Evolutionary conservation across 2,329 filamentous ascomycete species (phyloP).

Genomic region (Phaeosphaeria sp.): DNA sequence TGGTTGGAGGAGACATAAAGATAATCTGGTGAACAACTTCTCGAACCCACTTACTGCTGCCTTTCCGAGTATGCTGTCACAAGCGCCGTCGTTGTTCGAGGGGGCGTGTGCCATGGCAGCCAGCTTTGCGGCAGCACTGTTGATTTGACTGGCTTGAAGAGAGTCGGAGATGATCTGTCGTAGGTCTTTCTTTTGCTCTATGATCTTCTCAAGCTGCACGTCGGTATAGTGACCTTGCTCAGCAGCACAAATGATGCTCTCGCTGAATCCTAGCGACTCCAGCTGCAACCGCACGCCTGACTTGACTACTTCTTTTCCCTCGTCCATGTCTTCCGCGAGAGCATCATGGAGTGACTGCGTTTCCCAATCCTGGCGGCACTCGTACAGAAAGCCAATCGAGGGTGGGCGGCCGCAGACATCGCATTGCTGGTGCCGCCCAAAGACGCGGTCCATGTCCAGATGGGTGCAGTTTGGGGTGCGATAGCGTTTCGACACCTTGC

Average conservation of each 20-base stretch:
- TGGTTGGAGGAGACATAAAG: background rate
- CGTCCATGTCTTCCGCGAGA: slow-evolving; percentile 1
- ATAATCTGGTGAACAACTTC: background rate
- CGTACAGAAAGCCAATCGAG: slow-evolving; percentile 74
- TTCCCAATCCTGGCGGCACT: slow-evolving; percentile 68
- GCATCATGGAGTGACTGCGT: slow-evolving; percentile 12
- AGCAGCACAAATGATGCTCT: slow-evolving; percentile 42
- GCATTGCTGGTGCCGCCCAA: slow-evolving; percentile 61
- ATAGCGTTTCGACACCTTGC: slow-evolving; percentile 25
- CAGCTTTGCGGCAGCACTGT: slow-evolving; percentile 22
- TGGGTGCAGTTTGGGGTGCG: slow-evolving; percentile 65
- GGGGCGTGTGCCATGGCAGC: slow-evolving; percentile 12
- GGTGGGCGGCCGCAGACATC: slow-evolving; percentile 63
- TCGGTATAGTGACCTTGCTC: slow-evolving; percentile 43
- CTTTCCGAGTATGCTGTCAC: slow-evolving; percentile 14
- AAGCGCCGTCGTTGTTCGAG: slow-evolving; percentile 29
- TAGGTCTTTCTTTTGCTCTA: slow-evolving; percentile 39
- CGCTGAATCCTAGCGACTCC: slow-evolving; percentile 36
- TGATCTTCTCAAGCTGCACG: slow-evolving; percentile 40
- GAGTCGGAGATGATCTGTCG: slow-evolving; percentile 34
- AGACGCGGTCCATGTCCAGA: slow-evolving; percentile 70
- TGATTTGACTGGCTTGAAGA: slow-evolving; percentile 24
- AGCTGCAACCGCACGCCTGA: slow-evolving; percentile 36
- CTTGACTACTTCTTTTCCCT: slow-evolving; percentile 1
- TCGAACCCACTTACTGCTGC: slow-evolving; percentile 18